Conservation (phyloP, 2,329 filamentous ascomycete species). For the Colletotrichum spaethianum region DNA sequence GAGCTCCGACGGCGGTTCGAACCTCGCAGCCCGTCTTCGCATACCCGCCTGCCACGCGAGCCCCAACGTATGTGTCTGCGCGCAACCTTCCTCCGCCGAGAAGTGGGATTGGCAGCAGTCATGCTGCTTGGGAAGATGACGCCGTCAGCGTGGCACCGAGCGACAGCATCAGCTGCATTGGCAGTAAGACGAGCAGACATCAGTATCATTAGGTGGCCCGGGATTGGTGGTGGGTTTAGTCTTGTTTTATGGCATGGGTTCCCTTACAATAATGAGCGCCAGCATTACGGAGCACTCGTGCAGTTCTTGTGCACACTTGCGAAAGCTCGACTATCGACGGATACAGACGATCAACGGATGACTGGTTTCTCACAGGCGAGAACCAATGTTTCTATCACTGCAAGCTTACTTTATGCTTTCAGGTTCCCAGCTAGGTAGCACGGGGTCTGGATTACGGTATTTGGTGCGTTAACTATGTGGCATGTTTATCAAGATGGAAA, state of each 20-base stretch:
- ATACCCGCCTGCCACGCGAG: conserved; percentile 43
- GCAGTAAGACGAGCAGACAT: conserved; percentile 54
- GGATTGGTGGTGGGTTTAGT: not conserved
- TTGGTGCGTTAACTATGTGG: conserved; percentile 1
- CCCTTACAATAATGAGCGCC: not conserved
- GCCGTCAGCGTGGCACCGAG: conserved; percentile 69
- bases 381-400: not conserved
- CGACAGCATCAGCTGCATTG: conserved; percentile 75
- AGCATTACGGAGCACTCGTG: not conserved
- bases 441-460: not conserved
- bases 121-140: conserved; percentile 62
- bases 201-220: conserved; percentile 46
- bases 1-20: conserved; percentile 24
- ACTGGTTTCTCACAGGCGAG: not conserved
- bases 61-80: conserved; percentile 48
- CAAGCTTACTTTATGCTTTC: not conserved
- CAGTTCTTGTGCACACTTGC: not conserved
- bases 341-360: not conserved
- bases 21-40: conserved; percentile 29
- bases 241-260: not conserved
- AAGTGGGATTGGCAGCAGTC: conserved; percentile 58
- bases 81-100: conserved; percentile 56
- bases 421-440: not conserved
- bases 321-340: not conserved
- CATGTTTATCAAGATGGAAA: not conserved